These are phyloP conservation scores for Solanum appendiculatum DNA, from an alignment of 257 asterid species.

Conservation along the genomic window DNA sequence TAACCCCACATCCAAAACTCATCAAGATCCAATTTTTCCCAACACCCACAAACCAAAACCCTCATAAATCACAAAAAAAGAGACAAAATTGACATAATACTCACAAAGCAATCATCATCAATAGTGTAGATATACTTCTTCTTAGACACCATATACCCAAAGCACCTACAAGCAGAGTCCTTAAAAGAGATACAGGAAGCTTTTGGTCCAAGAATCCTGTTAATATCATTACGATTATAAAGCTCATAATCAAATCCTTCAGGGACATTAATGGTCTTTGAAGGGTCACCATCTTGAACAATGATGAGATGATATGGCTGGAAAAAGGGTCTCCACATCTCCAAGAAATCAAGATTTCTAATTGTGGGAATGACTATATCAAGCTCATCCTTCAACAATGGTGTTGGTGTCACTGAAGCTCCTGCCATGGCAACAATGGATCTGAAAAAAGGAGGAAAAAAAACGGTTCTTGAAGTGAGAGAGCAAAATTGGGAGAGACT, in stretches of 20 bases:
- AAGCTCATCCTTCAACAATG: constrained; percentile 9
- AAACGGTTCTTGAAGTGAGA: not conserved
- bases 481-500: not conserved
- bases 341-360: constrained; percentile 8
- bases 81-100: not conserved
- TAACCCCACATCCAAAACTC: not conserved
- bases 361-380: constrained; percentile 9
- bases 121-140: constrained; percentile 12
- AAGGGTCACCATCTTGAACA: constrained; percentile 16
- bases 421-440: not conserved
- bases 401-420: not conserved
- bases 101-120: constrained; percentile 11
- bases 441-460: not conserved
- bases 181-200: constrained; percentile 5
- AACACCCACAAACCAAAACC: not conserved
- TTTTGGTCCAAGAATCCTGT: constrained; percentile 11
- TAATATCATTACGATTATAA: constrained; percentile 7
- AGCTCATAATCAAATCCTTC: constrained; percentile 10
- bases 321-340: constrained; percentile 9
- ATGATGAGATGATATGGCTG: constrained; percentile 3
- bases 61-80: not conserved
- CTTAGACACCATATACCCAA: constrained; percentile 12
- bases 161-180: constrained; percentile 17
- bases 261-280: not conserved
- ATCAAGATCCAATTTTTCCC: constrained; percentile 1